phyloP scores from a whole-genome alignment of 306 rosid species.

The Medicago ruthenica region DNA sequence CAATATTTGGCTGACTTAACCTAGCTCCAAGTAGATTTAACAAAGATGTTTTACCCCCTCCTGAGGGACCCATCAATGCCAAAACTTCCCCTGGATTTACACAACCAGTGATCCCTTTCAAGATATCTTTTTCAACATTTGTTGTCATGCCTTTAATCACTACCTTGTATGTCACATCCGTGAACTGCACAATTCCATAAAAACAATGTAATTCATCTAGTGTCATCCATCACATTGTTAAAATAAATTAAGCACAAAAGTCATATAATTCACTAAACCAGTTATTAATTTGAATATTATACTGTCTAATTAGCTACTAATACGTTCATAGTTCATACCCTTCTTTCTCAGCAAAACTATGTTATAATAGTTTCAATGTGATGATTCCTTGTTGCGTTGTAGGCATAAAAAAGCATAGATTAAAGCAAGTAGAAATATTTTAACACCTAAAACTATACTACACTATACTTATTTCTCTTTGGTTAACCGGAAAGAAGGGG shows the following conservation, averaged over 20 bases:
- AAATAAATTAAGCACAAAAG: constrained; percentile 7
- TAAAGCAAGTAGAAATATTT: constrained; percentile 15
- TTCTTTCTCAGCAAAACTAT: constrained; percentile 61
- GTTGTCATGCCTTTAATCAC: constrained; percentile 69
- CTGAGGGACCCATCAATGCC: constrained; percentile 99
- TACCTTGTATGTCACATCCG: constrained; percentile 81
- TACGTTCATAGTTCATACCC: constrained; percentile 57
- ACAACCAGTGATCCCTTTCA: constrained; percentile 79
- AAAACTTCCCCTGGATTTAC: constrained; percentile 94
- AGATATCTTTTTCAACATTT: constrained; percentile 71
- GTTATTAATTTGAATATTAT: background rate
- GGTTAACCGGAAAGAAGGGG: constrained; percentile 59
- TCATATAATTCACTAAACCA: constrained; percentile 10
- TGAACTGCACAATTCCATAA: constrained; percentile 68
- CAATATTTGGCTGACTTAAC: constrained; percentile 47
- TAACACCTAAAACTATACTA: background rate
- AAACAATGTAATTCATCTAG: constrained; percentile 33
- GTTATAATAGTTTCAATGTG: constrained; percentile 20
- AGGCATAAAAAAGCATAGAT: constrained; percentile 38
- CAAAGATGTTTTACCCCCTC: constrained; percentile 93
- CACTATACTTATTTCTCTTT: background rate
- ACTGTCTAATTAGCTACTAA: constrained; percentile 43
- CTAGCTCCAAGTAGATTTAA: constrained; percentile 85
- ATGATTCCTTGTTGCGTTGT: constrained; percentile 32
- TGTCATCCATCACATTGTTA: constrained; percentile 5